phyloP scores from a whole-genome alignment of 148 eudicot species.

The Amaranthus palmeri region DNA sequence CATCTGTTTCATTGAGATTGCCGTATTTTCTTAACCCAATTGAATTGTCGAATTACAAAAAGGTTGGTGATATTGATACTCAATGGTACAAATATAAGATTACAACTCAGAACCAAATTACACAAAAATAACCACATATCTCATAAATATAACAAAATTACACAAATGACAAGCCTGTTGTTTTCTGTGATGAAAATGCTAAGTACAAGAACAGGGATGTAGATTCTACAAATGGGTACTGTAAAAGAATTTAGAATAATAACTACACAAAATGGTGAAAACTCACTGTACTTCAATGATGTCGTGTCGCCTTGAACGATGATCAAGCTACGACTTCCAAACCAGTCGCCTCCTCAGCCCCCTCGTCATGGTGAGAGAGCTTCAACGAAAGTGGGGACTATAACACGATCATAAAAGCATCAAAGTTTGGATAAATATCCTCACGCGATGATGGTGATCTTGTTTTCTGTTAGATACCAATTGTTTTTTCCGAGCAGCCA shows the following conservation, averaged over 20 bases:
- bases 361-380: not conserved
- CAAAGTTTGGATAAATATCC: not conserved
- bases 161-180: too few species aligned
- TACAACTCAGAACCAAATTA: too few species aligned
- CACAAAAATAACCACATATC: too few species aligned
- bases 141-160: too few species aligned
- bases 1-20: too few species aligned
- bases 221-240: conserved; percentile 6
- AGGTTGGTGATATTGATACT: too few species aligned
- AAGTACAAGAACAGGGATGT: not conserved
- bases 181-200: not conserved
- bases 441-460: not conserved
- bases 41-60: too few species aligned
- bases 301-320: not conserved
- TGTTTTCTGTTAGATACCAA: conserved; percentile 38
- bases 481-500: conserved; percentile 80
- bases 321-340: not conserved
- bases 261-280: too few species aligned
- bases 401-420: not conserved
- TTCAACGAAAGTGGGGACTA: not conserved
- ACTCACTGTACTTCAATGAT: not conserved
- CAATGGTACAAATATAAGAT: too few species aligned
- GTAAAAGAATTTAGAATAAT: not conserved
- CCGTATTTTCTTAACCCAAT: too few species aligned
- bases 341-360: conserved; percentile 1